Conservation (phyloP, 2,329 filamentous ascomycete genomes). For the Cercospora beticola region DNA sequence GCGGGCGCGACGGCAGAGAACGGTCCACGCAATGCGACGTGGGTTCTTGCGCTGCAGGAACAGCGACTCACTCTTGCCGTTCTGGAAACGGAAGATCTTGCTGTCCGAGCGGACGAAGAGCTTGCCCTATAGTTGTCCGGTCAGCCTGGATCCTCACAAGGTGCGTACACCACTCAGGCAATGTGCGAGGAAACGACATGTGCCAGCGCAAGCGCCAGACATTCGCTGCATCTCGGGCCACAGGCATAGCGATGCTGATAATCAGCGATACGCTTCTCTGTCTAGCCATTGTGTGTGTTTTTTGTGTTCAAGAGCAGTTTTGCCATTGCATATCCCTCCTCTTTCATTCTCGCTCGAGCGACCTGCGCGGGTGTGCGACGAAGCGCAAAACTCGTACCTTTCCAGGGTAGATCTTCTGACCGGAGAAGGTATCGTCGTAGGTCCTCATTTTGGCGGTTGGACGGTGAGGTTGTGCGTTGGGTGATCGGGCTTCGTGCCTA, state of each 20-base stretch:
- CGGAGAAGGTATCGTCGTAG: constrained; percentile 77
- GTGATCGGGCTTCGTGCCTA: constrained; percentile 12
- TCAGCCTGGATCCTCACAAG: constrained; percentile 25
- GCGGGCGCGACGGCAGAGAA: constrained; percentile 97
- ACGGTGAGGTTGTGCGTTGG: constrained; percentile 14
- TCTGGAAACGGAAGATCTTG: constrained; percentile 99
- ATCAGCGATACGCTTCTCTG: constrained; percentile 7
- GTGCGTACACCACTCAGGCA: constrained; percentile 26
- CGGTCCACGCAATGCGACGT: constrained; percentile 97
- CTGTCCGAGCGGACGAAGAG: constrained; percentile 99
- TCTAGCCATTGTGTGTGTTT: constrained; percentile 12
- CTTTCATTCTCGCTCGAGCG: constrained; percentile 6
- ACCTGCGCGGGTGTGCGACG: constrained; percentile 1
- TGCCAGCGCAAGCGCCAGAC: constrained; percentile 5
- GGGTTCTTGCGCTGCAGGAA: constrained; percentile 99
- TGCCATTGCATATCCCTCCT: constrained; percentile 9
- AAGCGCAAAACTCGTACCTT: constrained; percentile 55
- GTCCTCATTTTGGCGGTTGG: constrained; percentile 64
- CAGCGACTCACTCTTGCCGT: constrained; percentile 98
- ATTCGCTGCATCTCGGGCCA: constrained; percentile 13
- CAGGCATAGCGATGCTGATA: constrained; percentile 5
- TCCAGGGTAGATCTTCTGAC: constrained; percentile 76
- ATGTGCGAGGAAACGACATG: constrained; percentile 12
- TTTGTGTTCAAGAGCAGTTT: not conserved
- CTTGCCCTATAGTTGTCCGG: constrained; percentile 72